A percentile compares a stretch with the other conserved stretches of the same genome.
These are phyloP conservation scores for Gossypium thurberi DNA, from an alignment of 345 rosid genomes.

Conservation along the genomic window DNA sequence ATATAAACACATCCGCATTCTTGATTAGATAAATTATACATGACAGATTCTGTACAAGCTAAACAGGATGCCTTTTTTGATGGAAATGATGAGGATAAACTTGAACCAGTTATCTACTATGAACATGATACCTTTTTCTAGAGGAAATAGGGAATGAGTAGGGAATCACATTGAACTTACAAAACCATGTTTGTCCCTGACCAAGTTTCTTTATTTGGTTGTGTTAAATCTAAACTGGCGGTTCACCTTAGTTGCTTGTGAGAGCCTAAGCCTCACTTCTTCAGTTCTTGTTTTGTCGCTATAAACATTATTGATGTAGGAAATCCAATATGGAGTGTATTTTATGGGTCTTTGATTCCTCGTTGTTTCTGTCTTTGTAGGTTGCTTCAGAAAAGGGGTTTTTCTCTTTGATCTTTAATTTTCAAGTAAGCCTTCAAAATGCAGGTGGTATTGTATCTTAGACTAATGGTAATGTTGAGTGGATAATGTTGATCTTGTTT, in stretches of 20 bases:
- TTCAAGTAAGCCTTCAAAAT: conserved; percentile 55
- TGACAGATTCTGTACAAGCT: neutral
- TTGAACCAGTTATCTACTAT: neutral
- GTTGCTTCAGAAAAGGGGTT: conserved; percentile 72
- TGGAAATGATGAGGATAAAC: neutral
- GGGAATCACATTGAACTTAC: neutral
- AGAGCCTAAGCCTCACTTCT: neutral
- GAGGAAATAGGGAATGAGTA: neutral
- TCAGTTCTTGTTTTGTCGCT: neutral
- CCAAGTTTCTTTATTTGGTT: neutral
- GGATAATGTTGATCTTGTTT: conserved; percentile 5
- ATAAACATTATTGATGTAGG: neutral
- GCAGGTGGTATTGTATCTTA: neutral
- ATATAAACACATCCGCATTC: neutral
- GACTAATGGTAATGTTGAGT: conserved; percentile 5
- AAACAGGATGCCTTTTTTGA: neutral
- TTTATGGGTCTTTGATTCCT: neutral
- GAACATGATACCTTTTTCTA: neutral
- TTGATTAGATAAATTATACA: neutral
- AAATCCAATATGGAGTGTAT: neutral
- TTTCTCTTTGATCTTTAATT: conserved; percentile 61
- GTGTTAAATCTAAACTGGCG: neutral
- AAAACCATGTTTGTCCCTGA: neutral
- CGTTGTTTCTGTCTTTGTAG: conserved; percentile 23
- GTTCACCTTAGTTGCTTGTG: neutral